Evolutionary conservation across 805 yeast species (phyloP).

Genomic region (Kuraishia capsulata): DNA sequence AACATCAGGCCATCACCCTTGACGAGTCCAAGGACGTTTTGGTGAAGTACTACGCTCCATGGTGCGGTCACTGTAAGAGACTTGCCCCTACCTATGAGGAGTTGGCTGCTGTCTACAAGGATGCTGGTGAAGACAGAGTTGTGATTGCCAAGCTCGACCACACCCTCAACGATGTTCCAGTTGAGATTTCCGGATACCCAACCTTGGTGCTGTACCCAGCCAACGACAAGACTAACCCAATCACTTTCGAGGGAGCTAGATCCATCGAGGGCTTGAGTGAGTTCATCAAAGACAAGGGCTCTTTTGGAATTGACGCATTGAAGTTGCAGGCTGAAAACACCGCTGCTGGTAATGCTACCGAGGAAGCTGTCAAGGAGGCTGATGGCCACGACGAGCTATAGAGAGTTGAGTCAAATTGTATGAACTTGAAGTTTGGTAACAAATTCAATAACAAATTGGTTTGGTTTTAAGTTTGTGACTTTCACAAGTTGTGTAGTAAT

Average conservation of each 20-base stretch:
- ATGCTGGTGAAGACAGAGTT: conserved; percentile 46
- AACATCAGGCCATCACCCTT: conserved; percentile 59
- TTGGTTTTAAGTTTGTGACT: too few relatives aligned
- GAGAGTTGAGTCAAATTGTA: too few relatives aligned
- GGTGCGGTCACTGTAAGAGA: conserved; percentile 96
- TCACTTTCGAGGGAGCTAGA: conserved; percentile 64
- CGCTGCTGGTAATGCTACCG: conserved; percentile 16
- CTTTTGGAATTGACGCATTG: conserved; percentile 45
- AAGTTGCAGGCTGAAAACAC: conserved; percentile 12
- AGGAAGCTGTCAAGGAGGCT: conserved; percentile 18
- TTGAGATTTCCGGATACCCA: conserved; percentile 84
- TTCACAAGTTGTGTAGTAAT: too few relatives aligned
- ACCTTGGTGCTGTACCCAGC: conserved; percentile 89
- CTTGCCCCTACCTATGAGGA: conserved; percentile 85
- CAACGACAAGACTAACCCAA: conserved; percentile 57
- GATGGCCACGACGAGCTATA: conserved; percentile 12
- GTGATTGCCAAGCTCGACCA: conserved; percentile 84
- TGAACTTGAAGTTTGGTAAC: too few relatives aligned
- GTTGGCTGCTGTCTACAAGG: conserved; percentile 59
- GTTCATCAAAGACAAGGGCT: conserved; percentile 66
- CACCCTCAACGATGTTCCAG: conserved; percentile 74
- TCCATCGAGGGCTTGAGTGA: conserved; percentile 58
- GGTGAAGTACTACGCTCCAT: conserved; percentile 92
- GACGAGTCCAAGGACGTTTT: conserved; percentile 58
- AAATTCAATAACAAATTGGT: background rate